These are phyloP conservation scores for Malassezia yamatoensis DNA, from an alignment of 1,284 basidiomycete genomes.

Conservation along the genomic window DNA sequence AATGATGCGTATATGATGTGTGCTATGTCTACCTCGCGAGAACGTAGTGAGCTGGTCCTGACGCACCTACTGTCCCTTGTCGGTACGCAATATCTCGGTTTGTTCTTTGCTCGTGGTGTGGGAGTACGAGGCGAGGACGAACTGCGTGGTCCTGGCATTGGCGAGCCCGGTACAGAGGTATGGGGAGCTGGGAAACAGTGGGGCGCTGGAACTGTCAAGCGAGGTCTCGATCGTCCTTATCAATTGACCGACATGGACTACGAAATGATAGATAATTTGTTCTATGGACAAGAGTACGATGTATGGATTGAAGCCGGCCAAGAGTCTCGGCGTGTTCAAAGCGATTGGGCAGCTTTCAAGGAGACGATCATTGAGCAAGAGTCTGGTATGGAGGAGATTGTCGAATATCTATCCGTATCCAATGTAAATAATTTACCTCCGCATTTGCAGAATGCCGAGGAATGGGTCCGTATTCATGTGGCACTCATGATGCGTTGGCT, in stretches of 20 bases:
- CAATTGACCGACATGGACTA: conserved; percentile 26
- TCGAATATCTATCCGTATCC: conserved; percentile 33
- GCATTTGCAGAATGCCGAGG: conserved; percentile 37
- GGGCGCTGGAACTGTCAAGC: conserved; percentile 46
- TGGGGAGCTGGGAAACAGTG: conserved; percentile 47
- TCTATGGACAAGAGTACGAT: conserved; percentile 24
- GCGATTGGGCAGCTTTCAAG: conserved; percentile 38
- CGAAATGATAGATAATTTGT: conserved; percentile 32
- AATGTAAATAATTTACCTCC: conserved; percentile 38
- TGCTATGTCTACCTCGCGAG: conserved; percentile 35
- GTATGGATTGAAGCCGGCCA: conserved; percentile 35
- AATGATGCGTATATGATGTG: conserved; percentile 37
- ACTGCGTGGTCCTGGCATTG: conserved; percentile 38
- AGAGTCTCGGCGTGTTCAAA: conserved; percentile 27
- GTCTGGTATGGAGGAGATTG: conserved; percentile 36
- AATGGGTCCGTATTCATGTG: conserved; percentile 38
- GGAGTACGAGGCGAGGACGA: conserved; percentile 42
- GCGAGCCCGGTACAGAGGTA: conserved; percentile 34
- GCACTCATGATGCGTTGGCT: conserved; percentile 39
- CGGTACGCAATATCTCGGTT: conserved; percentile 36
- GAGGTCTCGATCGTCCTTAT: conserved; percentile 40
- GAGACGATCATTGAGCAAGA: conserved; percentile 44
- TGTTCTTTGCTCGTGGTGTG: conserved; percentile 39
- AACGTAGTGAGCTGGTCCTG: conserved; percentile 35
- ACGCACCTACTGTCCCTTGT: conserved; percentile 35